phyloP scores from a whole-genome alignment of 2,329 filamentous ascomycete genomes.

The Aspergillus fischeri region DNA sequence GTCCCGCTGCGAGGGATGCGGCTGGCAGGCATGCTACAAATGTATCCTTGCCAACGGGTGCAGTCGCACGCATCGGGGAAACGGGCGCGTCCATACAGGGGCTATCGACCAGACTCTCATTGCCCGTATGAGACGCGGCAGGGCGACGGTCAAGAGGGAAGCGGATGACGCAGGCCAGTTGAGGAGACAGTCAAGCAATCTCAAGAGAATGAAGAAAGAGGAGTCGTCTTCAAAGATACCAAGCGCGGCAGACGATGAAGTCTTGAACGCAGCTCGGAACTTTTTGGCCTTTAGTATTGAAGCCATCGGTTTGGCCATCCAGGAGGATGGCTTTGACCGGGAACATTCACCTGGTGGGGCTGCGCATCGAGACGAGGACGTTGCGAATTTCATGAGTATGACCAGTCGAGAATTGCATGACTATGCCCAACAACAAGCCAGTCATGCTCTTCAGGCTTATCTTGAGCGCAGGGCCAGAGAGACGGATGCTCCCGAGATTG shows the following conservation, averaged over 20 bases:
- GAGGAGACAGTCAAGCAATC: neutral
- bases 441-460: neutral
- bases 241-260: neutral
- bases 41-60: slow-evolving; percentile 21
- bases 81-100: slow-evolving; percentile 5
- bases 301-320: neutral
- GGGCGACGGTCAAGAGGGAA: neutral
- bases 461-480: neutral
- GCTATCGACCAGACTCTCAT: neutral
- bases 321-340: neutral
- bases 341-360: neutral
- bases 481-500: neutral
- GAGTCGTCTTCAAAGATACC: neutral
- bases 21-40: slow-evolving; percentile 33
- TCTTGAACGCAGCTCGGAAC: neutral
- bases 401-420: neutral
- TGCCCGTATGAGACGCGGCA: neutral
- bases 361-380: neutral
- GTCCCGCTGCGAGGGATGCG: slow-evolving; percentile 30
- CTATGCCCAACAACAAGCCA: neutral
- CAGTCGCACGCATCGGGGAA: slow-evolving; percentile 8
- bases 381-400: neutral
- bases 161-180: neutral
- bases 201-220: neutral
- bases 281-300: slow-evolving; percentile 1